Evolutionary conservation across 805 yeast genomes (phyloP).

Genomic region (Candida bentonensis): DNA sequence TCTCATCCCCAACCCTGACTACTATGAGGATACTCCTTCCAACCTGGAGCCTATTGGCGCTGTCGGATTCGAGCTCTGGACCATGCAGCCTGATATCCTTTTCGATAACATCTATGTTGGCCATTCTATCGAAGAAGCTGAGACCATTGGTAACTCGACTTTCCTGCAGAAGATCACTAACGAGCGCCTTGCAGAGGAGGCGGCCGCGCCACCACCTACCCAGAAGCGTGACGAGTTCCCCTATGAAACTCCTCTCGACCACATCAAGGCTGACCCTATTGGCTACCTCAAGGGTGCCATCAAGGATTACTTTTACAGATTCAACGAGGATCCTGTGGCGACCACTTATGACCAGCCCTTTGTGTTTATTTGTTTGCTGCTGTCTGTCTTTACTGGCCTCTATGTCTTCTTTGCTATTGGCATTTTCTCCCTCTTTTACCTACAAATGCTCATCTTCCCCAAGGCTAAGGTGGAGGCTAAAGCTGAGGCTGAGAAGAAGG

Average conservation of each 20-base stretch:
- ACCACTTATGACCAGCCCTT: slow-evolving; percentile 24
- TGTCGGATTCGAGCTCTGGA: slow-evolving; percentile 81
- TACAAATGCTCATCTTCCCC: neutral
- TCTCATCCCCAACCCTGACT: slow-evolving; percentile 54
- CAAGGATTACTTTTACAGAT: slow-evolving; percentile 17
- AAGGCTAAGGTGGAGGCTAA: slow-evolving; percentile 3
- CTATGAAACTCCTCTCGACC: slow-evolving; percentile 8
- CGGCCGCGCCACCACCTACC: slow-evolving; percentile 14
- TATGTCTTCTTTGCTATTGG: neutral
- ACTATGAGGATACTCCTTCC: slow-evolving; percentile 46
- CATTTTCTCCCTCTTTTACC: neutral
- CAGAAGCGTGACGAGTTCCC: slow-evolving; percentile 8
- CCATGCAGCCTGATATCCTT: slow-evolving; percentile 59
- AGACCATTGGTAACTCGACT: slow-evolving; percentile 64
- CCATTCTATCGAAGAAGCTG: slow-evolving; percentile 74
- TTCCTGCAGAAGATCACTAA: slow-evolving; percentile 29
- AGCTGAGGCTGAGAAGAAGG: slow-evolving; percentile 3
- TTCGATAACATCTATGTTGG: slow-evolving; percentile 82
- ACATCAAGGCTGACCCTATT: slow-evolving; percentile 22
- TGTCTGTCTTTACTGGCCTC: slow-evolving; percentile 7
- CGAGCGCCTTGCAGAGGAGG: slow-evolving; percentile 18
- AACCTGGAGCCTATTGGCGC: slow-evolving; percentile 60
- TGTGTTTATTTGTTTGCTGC: slow-evolving; percentile 13
- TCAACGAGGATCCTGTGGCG: slow-evolving; percentile 18
- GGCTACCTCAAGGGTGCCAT: slow-evolving; percentile 16